Evolutionary conservation across 148 eudicot species (phyloP).

Genomic region (Cornus suecica): DNA sequence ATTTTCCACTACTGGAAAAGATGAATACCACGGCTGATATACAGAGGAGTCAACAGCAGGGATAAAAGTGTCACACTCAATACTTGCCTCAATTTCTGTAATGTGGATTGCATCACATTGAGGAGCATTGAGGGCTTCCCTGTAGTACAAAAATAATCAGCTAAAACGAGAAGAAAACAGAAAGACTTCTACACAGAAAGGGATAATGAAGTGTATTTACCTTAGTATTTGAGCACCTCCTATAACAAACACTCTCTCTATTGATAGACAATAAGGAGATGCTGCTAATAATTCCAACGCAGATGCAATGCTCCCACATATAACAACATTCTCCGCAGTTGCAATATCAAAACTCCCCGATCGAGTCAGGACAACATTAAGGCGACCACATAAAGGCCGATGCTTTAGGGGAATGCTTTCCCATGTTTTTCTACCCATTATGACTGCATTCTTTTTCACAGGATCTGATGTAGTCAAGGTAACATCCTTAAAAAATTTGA

Average conservation of each 20-base stretch:
- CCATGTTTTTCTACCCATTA: constrained; percentile 99
- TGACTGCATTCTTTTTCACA: constrained; percentile 74
- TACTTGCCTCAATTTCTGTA: constrained; percentile 62
- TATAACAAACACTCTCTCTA: constrained; percentile 81
- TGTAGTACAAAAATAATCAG: constrained; percentile 33
- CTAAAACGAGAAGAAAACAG: neutral
- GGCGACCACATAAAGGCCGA: constrained; percentile 83
- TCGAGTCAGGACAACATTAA: constrained; percentile 79
- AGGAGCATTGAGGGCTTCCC: constrained; percentile 85
- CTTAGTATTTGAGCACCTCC: constrained; percentile 89
- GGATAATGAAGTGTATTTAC: constrained; percentile 27
- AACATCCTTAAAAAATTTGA: constrained; percentile 77
- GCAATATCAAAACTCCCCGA: constrained; percentile 45
- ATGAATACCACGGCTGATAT: constrained; percentile 86
- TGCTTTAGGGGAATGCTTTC: constrained; percentile 68
- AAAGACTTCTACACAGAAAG: neutral
- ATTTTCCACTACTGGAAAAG: constrained; percentile 67
- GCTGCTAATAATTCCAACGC: constrained; percentile 63
- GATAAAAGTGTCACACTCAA: constrained; percentile 91
- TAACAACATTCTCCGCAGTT: constrained; percentile 59
- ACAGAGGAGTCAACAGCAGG: constrained; percentile 59
- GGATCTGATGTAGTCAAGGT: constrained; percentile 64
- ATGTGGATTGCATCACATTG: constrained; percentile 88
- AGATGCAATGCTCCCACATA: constrained; percentile 59
- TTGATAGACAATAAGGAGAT: constrained; percentile 47